Percentiles rank a stretch among this genome's conserved stretches.
Evolutionary conservation across 2,329 filamentous ascomycete species (phyloP).

Genomic region (Botrytis cinerea): DNA sequence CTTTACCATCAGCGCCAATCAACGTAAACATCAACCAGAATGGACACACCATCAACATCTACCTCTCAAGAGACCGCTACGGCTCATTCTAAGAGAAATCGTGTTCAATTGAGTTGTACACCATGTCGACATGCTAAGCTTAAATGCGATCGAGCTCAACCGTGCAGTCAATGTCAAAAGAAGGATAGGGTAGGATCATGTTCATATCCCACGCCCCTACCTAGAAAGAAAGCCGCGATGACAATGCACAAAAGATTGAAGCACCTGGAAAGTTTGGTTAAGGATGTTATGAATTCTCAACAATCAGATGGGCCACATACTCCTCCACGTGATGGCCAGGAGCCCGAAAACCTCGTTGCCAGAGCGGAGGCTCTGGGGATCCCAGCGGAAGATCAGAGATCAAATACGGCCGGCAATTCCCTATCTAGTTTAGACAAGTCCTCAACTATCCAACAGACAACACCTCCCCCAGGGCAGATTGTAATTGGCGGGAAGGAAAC

Average conservation of each 20-base stretch:
- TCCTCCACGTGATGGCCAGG: background rate
- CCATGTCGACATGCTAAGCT: conserved; percentile 32
- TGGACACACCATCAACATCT: background rate
- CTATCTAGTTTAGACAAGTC: background rate
- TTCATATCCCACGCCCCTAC: conserved; percentile 51
- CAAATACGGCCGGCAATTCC: background rate
- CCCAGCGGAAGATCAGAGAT: background rate
- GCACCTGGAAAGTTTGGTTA: conserved; percentile 59
- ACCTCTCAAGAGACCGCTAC: background rate
- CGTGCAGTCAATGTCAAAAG: conserved; percentile 55
- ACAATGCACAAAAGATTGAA: conserved; percentile 57
- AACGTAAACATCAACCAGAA: background rate
- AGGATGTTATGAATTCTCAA: conserved; percentile 50
- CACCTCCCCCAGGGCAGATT: conserved; percentile 44
- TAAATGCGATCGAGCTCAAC: conserved; percentile 55
- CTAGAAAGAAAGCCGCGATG: conserved; percentile 42
- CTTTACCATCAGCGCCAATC: background rate
- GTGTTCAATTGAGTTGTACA: conserved; percentile 28
- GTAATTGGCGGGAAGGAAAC: conserved; percentile 48
- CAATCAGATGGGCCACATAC: background rate
- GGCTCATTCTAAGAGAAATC: conserved; percentile 23
- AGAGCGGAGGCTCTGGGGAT: background rate
- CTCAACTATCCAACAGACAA: background rate
- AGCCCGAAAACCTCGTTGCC: background rate
- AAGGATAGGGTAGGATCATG: conserved; percentile 52